phyloP scores from a whole-genome alignment of 768 basidiomycete genomes.

The Lactifluus volemus region DNA sequence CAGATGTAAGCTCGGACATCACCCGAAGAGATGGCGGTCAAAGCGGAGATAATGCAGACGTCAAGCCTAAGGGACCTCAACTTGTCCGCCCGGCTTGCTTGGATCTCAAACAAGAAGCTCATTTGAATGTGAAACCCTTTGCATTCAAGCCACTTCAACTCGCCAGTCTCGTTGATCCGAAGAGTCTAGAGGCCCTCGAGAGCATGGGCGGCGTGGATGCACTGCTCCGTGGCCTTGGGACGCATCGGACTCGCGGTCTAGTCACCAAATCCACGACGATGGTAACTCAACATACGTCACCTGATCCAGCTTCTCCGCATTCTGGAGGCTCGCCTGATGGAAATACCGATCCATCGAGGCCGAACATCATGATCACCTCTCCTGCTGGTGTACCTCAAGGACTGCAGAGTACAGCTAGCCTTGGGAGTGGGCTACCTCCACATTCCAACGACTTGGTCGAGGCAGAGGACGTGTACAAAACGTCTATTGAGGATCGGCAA shows the following conservation, averaged over 20 bases:
- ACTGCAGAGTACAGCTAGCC: constrained; percentile 9
- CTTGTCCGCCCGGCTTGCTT: constrained; percentile 23
- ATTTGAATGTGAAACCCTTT: constrained; percentile 64
- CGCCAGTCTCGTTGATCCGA: constrained; percentile 86
- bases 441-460: background rate
- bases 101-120: constrained; percentile 33
- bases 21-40: constrained; percentile 19
- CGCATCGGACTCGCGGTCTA: constrained; percentile 44
- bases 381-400: constrained; percentile 27
- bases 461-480: constrained; percentile 24
- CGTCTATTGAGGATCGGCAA: constrained; percentile 34
- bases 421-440: background rate
- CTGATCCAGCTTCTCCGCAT: background rate
- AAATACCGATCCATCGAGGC: constrained; percentile 25
- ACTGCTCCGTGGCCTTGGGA: constrained; percentile 67
- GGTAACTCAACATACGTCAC: background rate
- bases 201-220: constrained; percentile 62
- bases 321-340: constrained; percentile 10
- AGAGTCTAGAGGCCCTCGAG: constrained; percentile 57
- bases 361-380: constrained; percentile 33
- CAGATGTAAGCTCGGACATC: background rate
- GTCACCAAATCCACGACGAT: background rate
- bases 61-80: constrained; percentile 4
- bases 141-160: constrained; percentile 62
- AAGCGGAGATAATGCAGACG: constrained; percentile 18